Conservation (phyloP, 768 basidiomycete genomes). For the Stropharia rugosoannulata region DNA sequence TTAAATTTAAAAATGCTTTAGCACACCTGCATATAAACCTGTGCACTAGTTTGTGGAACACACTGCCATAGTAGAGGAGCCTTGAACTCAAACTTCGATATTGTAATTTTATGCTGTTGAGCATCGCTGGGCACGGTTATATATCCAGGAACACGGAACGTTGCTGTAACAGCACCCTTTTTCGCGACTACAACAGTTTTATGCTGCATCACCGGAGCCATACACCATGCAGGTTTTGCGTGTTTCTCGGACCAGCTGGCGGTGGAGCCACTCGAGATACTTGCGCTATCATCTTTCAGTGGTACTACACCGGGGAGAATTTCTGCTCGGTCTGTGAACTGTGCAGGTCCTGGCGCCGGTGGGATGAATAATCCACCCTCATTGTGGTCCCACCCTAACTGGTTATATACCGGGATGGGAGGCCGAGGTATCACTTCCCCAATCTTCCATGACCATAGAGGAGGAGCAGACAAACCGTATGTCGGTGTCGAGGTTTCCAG, state of each 20-base stretch:
- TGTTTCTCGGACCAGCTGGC: not conserved
- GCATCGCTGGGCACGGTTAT: slow-evolving; percentile 31
- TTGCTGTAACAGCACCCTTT: slow-evolving; percentile 26
- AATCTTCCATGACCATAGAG: slow-evolving; percentile 1
- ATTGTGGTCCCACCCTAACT: not conserved
- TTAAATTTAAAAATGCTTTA: not conserved
- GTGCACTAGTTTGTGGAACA: slow-evolving; percentile 30
- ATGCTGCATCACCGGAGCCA: not conserved
- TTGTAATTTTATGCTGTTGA: slow-evolving; percentile 28
- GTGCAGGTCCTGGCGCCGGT: too few species aligned
- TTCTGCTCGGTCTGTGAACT: too few species aligned
- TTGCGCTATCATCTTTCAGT: not conserved
- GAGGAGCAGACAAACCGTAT: not conserved
- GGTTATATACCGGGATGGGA: too few species aligned
- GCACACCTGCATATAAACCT: slow-evolving; percentile 27
- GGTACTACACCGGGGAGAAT: too few species aligned
- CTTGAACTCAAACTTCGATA: slow-evolving; percentile 25
- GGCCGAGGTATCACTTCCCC: not conserved
- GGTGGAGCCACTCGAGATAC: not conserved
- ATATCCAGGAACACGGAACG: slow-evolving; percentile 29
- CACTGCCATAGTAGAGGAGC: slow-evolving; percentile 32
- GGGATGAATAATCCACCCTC: too few species aligned
- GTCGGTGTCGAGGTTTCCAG: slow-evolving; percentile 27
- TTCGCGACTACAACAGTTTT: slow-evolving; percentile 7
- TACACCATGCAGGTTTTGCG: not conserved